These are phyloP conservation scores for Alternaria brassicicola DNA, from an alignment of 2,329 filamentous ascomycete genomes.

Conservation along the genomic window DNA sequence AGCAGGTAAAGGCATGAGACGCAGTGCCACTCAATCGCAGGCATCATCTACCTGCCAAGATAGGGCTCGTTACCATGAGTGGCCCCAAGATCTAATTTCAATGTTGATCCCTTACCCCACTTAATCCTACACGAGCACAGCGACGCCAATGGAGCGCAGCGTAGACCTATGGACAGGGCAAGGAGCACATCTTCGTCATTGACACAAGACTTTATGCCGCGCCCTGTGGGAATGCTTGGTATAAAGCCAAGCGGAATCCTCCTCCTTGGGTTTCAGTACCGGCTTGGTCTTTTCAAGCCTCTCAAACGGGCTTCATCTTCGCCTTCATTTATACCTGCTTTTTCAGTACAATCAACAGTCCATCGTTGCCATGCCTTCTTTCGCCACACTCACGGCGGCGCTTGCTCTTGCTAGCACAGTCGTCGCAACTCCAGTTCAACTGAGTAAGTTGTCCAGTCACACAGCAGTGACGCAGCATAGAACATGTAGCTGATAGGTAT, in stretches of 20 bases:
- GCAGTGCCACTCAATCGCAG: constrained; percentile 19
- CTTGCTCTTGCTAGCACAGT: constrained; percentile 38
- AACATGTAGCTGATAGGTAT: background rate
- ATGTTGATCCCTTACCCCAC: constrained; percentile 25
- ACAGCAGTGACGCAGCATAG: background rate
- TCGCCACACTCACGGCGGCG: constrained; percentile 39
- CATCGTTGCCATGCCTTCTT: constrained; percentile 41
- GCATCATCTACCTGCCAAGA: constrained; percentile 39
- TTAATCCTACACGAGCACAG: constrained; percentile 8
- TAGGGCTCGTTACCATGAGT: constrained; percentile 28
- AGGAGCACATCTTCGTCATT: constrained; percentile 11
- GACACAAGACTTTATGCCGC: constrained; percentile 17
- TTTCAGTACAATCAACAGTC: constrained; percentile 5
- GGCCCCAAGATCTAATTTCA: constrained; percentile 36
- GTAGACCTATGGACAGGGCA: constrained; percentile 14
- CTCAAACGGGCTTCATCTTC: constrained; percentile 23
- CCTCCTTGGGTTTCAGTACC: constrained; percentile 23
- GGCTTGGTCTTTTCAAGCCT: constrained; percentile 9
- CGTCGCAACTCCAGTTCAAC: constrained; percentile 37
- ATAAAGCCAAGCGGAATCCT: constrained; percentile 36
- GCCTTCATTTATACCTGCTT: constrained; percentile 18
- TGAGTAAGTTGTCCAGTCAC: constrained; percentile 8
- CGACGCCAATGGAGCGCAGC: constrained; percentile 11
- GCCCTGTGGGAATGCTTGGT: constrained; percentile 25
- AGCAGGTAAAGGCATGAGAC: constrained; percentile 35